phyloP scores from a whole-genome alignment of 495 filamentous ascomycete species.

The Penicillium canariense region DNA sequence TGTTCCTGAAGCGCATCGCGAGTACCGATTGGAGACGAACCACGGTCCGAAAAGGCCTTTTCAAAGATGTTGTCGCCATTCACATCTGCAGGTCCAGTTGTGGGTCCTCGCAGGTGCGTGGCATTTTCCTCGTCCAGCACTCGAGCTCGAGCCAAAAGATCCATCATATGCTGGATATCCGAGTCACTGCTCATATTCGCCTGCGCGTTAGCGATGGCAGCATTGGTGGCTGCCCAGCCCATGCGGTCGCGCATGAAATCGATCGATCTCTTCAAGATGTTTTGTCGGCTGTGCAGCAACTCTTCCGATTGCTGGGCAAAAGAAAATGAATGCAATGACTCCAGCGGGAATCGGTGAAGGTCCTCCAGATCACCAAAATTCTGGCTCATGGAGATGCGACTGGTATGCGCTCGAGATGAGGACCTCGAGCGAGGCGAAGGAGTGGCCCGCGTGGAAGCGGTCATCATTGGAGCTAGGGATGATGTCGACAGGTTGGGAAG shows the following conservation, averaged over 20 bases:
- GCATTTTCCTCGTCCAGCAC: slow-evolving; percentile 58
- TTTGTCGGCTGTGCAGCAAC: slow-evolving; percentile 83
- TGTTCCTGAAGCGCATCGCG: slow-evolving; percentile 20
- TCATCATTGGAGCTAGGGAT: slow-evolving; percentile 47
- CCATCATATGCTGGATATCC: slow-evolving; percentile 88
- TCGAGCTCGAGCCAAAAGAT: slow-evolving; percentile 76
- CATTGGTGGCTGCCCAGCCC: slow-evolving; percentile 69
- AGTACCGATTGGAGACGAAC: slow-evolving; percentile 23
- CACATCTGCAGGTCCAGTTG: slow-evolving; percentile 72
- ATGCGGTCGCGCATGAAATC: slow-evolving; percentile 97
- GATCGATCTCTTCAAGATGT: slow-evolving; percentile 87
- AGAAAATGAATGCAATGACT: slow-evolving; percentile 97
- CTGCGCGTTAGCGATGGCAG: slow-evolving; percentile 73
- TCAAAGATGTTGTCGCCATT: slow-evolving; percentile 78
- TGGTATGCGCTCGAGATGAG: slow-evolving; percentile 52
- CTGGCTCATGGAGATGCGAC: slow-evolving; percentile 63
- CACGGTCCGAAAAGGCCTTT: slow-evolving; percentile 58
- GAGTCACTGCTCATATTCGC: slow-evolving; percentile 77
- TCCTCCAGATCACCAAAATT: slow-evolving; percentile 75
- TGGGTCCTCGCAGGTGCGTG: slow-evolving; percentile 53
- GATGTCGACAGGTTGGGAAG: slow-evolving; percentile 63
- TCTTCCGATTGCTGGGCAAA: slow-evolving; percentile 97
- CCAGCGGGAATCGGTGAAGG: slow-evolving; percentile 85
- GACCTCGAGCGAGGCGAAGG: slow-evolving; percentile 56
- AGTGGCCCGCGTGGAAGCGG: slow-evolving; percentile 54